Evolutionary conservation across 805 yeast genomes (phyloP), one percentile per base, ranked within the genome.

Genomic region (Myxozyma sirexii): DNA sequence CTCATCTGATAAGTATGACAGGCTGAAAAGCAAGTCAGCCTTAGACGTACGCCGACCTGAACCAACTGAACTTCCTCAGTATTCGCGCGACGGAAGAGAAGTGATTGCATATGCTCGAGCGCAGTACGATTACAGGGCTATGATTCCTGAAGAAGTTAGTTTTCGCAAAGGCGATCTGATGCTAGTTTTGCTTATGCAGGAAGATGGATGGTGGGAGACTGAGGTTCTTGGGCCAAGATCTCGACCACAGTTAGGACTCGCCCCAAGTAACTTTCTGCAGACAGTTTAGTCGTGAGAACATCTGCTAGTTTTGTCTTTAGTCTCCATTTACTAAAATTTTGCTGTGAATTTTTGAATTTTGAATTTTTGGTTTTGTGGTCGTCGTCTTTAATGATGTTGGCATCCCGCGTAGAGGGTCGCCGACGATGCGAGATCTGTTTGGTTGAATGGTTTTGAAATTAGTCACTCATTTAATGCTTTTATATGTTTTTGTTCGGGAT

Each of bases 131-230:
- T 85, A 84, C 71, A 74, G 78, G 1, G 87, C 88, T 0, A 80
- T 79, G 2, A 81, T 84, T 26, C 83, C 84, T 15, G 85, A 82
- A 54, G 90, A 85, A 62, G 76, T 84, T 7, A 72, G 82, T 6
- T 85, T 85, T 75, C 77, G 80, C 45, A 83, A 83, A 67, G 83
- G 82, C 58, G 89, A 85, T 63, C 68, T 79, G 2, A 69, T 85
- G 49, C 72, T 82, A 57, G 81, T 85, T 2, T 67, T 84, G 17
- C 78, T 77, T 46, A 81, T 76, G 77, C 88, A 84, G 69, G 85
- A 84, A 23, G 90, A 85, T 65, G 88, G 88, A 0, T 85, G 90
- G 90, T 85, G 90, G 90, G 84, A 82, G 66, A 84, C 83, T 33
- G 90, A 85, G 66, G 82, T 83, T 21, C 59, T 79, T 35, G 76